Conservation (phyloP, 2,329 filamentous ascomycete genomes). For the Exophiala calicioides region DNA sequence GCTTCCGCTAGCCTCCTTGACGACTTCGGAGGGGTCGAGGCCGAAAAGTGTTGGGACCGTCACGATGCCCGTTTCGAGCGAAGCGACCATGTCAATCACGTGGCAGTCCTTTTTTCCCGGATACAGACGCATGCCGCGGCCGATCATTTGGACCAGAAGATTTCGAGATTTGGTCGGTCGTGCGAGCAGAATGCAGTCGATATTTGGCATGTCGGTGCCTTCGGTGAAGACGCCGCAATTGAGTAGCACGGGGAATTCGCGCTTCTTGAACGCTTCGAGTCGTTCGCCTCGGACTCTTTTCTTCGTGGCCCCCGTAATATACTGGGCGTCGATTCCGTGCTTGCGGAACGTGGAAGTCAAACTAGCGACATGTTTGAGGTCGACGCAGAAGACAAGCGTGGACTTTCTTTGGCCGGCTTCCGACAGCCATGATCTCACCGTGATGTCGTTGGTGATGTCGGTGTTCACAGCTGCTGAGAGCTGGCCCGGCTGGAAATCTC, state of each 20-base stretch:
- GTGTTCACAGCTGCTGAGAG: conserved; percentile 84
- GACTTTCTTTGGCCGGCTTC: conserved; percentile 73
- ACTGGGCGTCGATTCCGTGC: conserved; percentile 78
- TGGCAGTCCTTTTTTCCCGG: conserved; percentile 85
- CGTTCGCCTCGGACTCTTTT: conserved; percentile 67
- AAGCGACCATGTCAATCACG: conserved; percentile 93
- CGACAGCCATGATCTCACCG: conserved; percentile 80
- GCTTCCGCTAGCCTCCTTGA: conserved; percentile 65
- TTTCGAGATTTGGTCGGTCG: conserved; percentile 91
- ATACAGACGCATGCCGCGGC: conserved; percentile 82
- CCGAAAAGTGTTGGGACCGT: conserved; percentile 92
- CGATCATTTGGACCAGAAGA: conserved; percentile 95
- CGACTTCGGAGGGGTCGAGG: conserved; percentile 76
- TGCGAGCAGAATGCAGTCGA: conserved; percentile 88
- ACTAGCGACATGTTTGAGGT: conserved; percentile 75
- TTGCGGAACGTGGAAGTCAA: conserved; percentile 75
- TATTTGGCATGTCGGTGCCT: conserved; percentile 95
- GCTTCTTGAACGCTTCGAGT: conserved; percentile 72
- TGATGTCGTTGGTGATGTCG: conserved; percentile 74
- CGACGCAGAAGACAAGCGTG: conserved; percentile 91
- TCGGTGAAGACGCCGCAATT: conserved; percentile 98
- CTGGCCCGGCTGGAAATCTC: conserved; percentile 78
- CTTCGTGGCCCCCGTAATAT: conserved; percentile 80
- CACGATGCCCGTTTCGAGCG: conserved; percentile 77
- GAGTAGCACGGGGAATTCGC: conserved; percentile 80